A percentile compares a stretch with the other conserved stretches of the same genome.
These are phyloP conservation scores for Irpex lacteus DNA, from an alignment of 1,284 basidiomycete genomes.

Conservation along the genomic window DNA sequence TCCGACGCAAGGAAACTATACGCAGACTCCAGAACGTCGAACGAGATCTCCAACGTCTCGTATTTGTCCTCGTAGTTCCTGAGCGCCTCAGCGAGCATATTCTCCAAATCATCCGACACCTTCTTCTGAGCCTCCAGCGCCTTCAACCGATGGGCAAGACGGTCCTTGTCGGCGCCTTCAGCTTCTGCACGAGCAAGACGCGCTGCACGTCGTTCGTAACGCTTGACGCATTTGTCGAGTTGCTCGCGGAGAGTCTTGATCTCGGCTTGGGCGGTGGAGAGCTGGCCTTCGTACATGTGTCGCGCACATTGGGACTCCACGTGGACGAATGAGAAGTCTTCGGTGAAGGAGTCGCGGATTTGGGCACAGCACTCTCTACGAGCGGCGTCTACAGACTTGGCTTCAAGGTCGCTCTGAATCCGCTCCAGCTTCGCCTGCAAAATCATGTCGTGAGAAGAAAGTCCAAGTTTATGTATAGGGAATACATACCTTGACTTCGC, in stretches of 20 bases:
- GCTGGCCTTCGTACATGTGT: conserved; percentile 7
- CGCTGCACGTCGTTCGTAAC: conserved; percentile 5
- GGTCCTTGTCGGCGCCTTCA: not conserved
- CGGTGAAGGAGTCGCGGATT: conserved; percentile 4
- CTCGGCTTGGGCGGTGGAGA: conserved; percentile 5
- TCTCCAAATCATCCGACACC: conserved; percentile 10
- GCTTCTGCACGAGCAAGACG: conserved; percentile 1
- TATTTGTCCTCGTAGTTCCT: conserved; percentile 8
- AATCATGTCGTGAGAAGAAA: not conserved
- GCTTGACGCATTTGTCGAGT: conserved; percentile 5
- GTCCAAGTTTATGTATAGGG: not conserved
- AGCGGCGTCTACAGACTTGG: conserved; percentile 4
- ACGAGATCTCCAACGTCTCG: conserved; percentile 15
- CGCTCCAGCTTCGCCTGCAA: conserved; percentile 7
- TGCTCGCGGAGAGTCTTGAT: conserved; percentile 1
- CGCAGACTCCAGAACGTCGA: conserved; percentile 14
- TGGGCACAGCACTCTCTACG: not conserved
- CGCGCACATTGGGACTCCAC: conserved; percentile 9
- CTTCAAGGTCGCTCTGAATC: not conserved
- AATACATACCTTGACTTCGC: conserved; percentile 9
- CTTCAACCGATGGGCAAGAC: conserved; percentile 1
- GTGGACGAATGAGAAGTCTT: conserved; percentile 13
- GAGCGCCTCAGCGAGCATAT: conserved; percentile 9
- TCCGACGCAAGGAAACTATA: conserved; percentile 13
- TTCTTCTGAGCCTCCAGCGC: conserved; percentile 10